Evolutionary conservation across 2,329 filamentous ascomycete species (phyloP), one percentile per base, ranked within the genome.

Genomic region (Neonectria sp.): DNA sequence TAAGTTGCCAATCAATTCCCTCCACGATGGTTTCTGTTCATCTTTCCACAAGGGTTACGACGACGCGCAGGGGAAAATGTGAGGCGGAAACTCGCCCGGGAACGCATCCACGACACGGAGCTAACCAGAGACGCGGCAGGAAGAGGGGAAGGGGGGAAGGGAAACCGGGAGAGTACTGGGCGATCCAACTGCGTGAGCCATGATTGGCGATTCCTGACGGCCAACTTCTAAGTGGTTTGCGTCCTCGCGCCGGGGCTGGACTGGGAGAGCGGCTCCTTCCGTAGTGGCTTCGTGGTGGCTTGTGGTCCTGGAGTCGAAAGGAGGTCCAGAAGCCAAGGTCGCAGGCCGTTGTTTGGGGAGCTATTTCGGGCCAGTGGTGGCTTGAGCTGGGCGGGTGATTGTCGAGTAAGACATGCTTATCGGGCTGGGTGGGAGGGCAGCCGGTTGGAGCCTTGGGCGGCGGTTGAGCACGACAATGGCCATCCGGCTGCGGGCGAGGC

Each of bases 401-500:
- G 37, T n/a, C 37, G 8, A n/a, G 40, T 45, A 45, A 45, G 40
- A 45, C n/a, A 45, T 24, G 40, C 40, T 11, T 12, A n/a, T 12
- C 17, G 31, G 40, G 40, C 40, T 21, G n/a, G 3, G 55, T 21
- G 55, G 55, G 17, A 25, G n/a, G 33, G 52, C 52, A 55, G 43
- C 17, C n/a, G 37, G 15, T 33, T 33, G 31, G 31, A 8, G 37
- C 40, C 27, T 57, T 57, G 55, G 55, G 31, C 46, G 40, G 55
- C 55, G 27, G 40, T 48, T 58, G 55, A 58, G 46, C 31, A 58
- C 55, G 35, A 48, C 33, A 35, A 53, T 35, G 48, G 29, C 17
- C 12, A 40, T 33, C 59, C 29, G 59, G 59, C 59, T 61, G 27
- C 29, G 51, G 40, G 49, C 49, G 51, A 61, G 48, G 17, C 17